Percentiles rank a stretch among this genome's conserved stretches.
Evolutionary conservation across 2,329 filamentous ascomycete species (phyloP).

Genomic region (Grosmannia clavigera): DNA sequence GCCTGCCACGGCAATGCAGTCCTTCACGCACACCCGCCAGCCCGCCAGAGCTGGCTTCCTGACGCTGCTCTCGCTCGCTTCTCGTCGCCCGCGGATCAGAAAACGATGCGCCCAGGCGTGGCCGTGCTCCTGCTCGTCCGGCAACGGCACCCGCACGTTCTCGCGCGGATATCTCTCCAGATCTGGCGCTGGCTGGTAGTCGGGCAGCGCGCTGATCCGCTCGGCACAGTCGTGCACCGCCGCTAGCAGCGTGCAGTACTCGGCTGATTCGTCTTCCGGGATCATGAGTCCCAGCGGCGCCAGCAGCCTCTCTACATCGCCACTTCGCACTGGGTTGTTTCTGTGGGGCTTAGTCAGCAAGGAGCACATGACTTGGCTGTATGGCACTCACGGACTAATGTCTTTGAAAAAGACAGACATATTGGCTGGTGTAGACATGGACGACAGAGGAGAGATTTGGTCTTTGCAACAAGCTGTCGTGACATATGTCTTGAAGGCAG

Average conservation of each 20-base stretch:
- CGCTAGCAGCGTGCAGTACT: background rate
- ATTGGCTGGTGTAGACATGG: background rate
- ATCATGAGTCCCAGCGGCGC: background rate
- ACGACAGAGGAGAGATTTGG: background rate
- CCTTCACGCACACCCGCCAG: constrained; percentile 48
- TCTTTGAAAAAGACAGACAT: background rate
- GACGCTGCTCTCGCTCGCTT: too few relatives aligned
- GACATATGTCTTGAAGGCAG: too few relatives aligned
- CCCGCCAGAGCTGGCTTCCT: background rate
- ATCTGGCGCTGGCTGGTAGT: constrained; percentile 15
- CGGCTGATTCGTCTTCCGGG: background rate
- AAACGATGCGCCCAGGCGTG: constrained; percentile 17
- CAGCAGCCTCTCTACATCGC: background rate
- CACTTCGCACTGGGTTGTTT: background rate
- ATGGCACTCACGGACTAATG: background rate
- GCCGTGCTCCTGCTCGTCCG: constrained; percentile 14
- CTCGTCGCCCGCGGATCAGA: background rate
- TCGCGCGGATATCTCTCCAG: background rate
- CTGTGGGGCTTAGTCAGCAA: background rate
- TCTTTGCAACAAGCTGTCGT: too few relatives aligned
- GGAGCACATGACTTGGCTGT: background rate
- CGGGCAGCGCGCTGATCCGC: constrained; percentile 12
- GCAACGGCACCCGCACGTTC: constrained; percentile 13
- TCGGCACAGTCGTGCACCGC: constrained; percentile 3
- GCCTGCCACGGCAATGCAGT: constrained; percentile 64